phyloP scores from a whole-genome alignment of 768 basidiomycete genomes.

The Holtermanniella nyarrowii region DNA sequence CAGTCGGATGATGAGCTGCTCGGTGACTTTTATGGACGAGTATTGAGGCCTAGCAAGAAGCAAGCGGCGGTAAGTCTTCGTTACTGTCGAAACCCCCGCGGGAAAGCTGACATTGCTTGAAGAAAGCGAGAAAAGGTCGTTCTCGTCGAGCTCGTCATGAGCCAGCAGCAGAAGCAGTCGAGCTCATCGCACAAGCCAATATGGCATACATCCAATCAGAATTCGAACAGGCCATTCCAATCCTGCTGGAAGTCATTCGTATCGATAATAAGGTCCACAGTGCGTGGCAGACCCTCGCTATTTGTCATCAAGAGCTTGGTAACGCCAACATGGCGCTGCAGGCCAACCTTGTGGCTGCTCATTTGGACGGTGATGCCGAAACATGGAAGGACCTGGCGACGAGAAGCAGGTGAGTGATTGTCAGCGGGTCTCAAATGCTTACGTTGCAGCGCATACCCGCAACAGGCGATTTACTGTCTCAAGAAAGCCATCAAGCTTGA shows the following conservation, averaged over 20 bases:
- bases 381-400: constrained; percentile 74
- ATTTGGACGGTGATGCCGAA: constrained; percentile 71
- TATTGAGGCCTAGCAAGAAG: too few relatives aligned
- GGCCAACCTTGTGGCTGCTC: constrained; percentile 78
- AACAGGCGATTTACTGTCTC: constrained; percentile 87
- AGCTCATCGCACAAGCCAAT: constrained; percentile 72
- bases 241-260: constrained; percentile 84
- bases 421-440: constrained; percentile 3
- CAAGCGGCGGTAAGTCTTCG: too few relatives aligned
- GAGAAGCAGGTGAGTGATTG: constrained; percentile 54
- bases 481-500: constrained; percentile 69
- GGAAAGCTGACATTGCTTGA: constrained; percentile 5
- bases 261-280: constrained; percentile 75
- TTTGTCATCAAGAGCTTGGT: constrained; percentile 64
- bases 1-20: not conserved
- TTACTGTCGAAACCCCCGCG: too few relatives aligned
- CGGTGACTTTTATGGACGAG: not conserved
- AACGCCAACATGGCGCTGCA: constrained; percentile 65
- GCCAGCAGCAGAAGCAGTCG: constrained; percentile 43
- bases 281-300: constrained; percentile 81
- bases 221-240: constrained; percentile 57
- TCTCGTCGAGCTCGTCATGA: constrained; percentile 43
- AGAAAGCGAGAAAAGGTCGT: constrained; percentile 46
- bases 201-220: constrained; percentile 69
- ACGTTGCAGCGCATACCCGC: constrained; percentile 43